Conservation (phyloP, 2,329 filamentous ascomycete species). For the Elsinoe australis region DNA sequence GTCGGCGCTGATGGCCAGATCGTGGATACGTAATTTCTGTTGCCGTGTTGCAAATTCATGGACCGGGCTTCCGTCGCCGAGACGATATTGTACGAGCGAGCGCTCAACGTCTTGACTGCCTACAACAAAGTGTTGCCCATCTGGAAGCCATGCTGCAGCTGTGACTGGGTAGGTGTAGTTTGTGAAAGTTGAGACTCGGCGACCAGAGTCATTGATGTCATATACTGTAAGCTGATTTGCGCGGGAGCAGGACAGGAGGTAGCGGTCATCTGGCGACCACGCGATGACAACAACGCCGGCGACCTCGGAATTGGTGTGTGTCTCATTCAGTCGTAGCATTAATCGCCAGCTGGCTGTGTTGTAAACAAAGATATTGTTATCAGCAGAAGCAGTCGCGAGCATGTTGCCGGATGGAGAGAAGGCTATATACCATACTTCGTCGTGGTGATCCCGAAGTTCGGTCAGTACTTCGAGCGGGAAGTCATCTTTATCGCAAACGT, state of each 20-base stretch:
- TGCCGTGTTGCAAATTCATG: constrained; percentile 18
- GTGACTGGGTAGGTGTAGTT: constrained; percentile 79
- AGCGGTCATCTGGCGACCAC: constrained; percentile 87
- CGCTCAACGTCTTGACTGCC: constrained; percentile 63
- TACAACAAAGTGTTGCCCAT: constrained; percentile 69
- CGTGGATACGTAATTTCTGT: constrained; percentile 56
- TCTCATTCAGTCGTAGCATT: constrained; percentile 55
- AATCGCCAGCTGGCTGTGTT: constrained; percentile 64
- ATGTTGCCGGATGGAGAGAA: constrained; percentile 83
- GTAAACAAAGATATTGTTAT: constrained; percentile 71
- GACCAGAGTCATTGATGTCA: constrained; percentile 32
- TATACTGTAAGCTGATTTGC: constrained; percentile 32
- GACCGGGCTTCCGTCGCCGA: constrained; percentile 16
- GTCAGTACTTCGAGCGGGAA: constrained; percentile 68
- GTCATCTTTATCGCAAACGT: constrained; percentile 68
- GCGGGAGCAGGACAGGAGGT: constrained; percentile 68
- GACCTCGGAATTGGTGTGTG: constrained; percentile 38
- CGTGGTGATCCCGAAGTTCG: constrained; percentile 63
- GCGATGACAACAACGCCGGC: constrained; percentile 67
- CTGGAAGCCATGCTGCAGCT: constrained; percentile 78
- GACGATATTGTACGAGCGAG: constrained; percentile 53
- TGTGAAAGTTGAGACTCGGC: constrained; percentile 55
- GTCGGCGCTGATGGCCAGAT: constrained; percentile 74
- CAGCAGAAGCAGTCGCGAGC: constrained; percentile 74
- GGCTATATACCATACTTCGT: constrained; percentile 85